Base-by-base conservation (phyloP, 1,139 yeast genomes). In the Eremothecium coryli region DNA sequence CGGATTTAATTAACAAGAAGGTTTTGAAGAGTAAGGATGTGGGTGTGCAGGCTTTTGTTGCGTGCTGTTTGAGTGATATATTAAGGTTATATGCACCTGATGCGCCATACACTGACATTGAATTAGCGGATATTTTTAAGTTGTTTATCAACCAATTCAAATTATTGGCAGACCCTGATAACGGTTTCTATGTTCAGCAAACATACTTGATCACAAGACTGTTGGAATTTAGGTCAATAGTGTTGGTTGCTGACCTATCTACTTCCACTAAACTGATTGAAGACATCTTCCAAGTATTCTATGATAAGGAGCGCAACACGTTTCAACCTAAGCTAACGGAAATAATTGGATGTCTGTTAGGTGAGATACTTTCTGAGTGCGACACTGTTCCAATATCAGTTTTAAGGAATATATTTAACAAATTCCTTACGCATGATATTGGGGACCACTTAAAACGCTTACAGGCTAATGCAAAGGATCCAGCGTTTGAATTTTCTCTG, bases 51-150 rank as follows among this genome's bases (percentile, higher is more conserved):
- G 76, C 88, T 0, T 73, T 68, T 40, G 70, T 71, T 2, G 77
- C 93, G 12, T 80, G 94, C 50, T 76, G 93, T 42, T 47, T 86
- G 8, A 70, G 88, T 3, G 95, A 86, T 54, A 64, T 88, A 10
- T 59, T 88, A 28, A 67, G 95, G 40, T 59, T 86, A 8, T 79
- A 69, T 52, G 96, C 95, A 0, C 96, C 96, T 0, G 84, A 86
- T 56, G 95, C 96, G 4, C 96, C 97, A 5, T 86, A 71, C 56
- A 74, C 82, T 2, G 75, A 76, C 23, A 46, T 61, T 1, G 79
- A 81, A 43, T 61, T 86, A 21, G 63, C 75, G 1, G 74, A 68
- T 18, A 66, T 79, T n/a, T 80, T 81, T 60, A 69, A 65, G 42
- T 61, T 77, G 5, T 74, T 84, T 48, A 68, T 79, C 44, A 60